Percentiles rank a stretch among this genome's conserved stretches.
Evolutionary conservation across 2,329 filamentous ascomycete species (phyloP).

Genomic region (Diaporthe caulivora): DNA sequence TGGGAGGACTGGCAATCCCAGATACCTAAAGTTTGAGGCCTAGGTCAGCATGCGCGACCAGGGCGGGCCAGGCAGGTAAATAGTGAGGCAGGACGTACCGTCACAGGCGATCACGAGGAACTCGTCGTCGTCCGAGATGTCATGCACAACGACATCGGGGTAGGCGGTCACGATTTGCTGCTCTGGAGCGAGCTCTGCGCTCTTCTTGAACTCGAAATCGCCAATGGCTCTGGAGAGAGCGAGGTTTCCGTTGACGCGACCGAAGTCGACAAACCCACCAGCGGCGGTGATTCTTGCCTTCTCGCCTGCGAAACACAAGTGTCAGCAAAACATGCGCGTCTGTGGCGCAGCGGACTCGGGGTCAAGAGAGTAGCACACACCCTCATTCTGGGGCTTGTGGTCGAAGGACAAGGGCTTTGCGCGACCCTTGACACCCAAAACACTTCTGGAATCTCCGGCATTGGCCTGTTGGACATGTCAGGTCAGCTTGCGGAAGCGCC

Average conservation of each 20-base stretch:
- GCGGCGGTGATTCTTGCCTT: slow-evolving; percentile 96
- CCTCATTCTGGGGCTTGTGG: slow-evolving; percentile 99
- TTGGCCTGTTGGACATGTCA: slow-evolving; percentile 77
- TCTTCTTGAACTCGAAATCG: slow-evolving; percentile 99
- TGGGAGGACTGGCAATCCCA: slow-evolving; percentile 99
- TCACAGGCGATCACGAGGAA: slow-evolving; percentile 95
- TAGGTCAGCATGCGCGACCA: not conserved
- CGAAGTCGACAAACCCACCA: slow-evolving; percentile 98
- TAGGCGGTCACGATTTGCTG: slow-evolving; percentile 98
- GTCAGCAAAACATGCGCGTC: slow-evolving; percentile 35
- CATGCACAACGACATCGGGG: slow-evolving; percentile 92
- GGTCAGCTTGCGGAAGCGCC: slow-evolving; percentile 37
- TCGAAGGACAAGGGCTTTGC: slow-evolving; percentile 99
- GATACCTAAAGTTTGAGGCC: slow-evolving; percentile 77
- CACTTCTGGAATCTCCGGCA: slow-evolving; percentile 94
- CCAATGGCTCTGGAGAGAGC: slow-evolving; percentile 97
- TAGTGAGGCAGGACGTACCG: slow-evolving; percentile 66
- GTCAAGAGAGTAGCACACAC: slow-evolving; percentile 59
- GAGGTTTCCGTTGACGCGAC: slow-evolving; percentile 97
- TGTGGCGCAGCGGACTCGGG: not conserved
- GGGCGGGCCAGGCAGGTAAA: not conserved
- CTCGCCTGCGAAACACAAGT: slow-evolving; percentile 73
- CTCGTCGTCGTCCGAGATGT: slow-evolving; percentile 92
- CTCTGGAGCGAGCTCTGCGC: slow-evolving; percentile 94
- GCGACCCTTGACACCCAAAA: slow-evolving; percentile 94